Evolutionary conservation across 495 filamentous ascomycete species (phyloP).

Genomic region (Neurospora sp.): DNA sequence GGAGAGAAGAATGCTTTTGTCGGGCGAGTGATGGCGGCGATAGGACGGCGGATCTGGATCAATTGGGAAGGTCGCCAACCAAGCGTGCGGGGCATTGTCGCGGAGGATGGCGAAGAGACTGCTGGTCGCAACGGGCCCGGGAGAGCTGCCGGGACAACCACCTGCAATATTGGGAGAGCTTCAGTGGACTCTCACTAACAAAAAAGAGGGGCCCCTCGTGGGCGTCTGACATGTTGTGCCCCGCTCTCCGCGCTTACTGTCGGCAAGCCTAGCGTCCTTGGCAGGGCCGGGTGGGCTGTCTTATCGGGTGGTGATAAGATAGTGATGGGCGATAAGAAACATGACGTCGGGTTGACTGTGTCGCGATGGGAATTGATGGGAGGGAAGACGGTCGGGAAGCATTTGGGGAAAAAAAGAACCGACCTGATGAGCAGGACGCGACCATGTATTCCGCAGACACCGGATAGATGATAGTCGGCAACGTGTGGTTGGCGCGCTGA

Average conservation of each 20-base stretch:
- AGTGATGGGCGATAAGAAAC: not conserved
- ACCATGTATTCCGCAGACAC: not conserved
- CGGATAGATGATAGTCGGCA: not conserved
- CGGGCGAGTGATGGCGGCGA: not conserved
- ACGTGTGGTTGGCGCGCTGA: not conserved
- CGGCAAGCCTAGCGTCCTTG: not conserved
- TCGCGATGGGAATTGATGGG: not conserved
- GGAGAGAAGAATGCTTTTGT: not conserved
- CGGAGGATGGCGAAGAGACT: not conserved
- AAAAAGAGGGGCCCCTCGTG: not conserved
- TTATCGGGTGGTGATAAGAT: not conserved
- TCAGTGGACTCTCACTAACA: not conserved
- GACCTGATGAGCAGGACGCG: not conserved
- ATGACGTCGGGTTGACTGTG: not conserved
- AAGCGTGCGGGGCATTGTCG: constrained; percentile 30
- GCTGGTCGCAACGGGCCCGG: not conserved
- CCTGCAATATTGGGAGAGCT: not conserved
- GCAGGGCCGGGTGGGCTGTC: not conserved
- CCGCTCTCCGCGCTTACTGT: not conserved
- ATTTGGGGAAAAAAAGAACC: no score
- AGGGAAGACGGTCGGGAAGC: not conserved
- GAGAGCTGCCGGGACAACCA: not conserved
- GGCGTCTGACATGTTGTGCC: not conserved
- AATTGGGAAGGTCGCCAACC: constrained; percentile 25
- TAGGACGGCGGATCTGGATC: not conserved